Conservation (phyloP, 1,284 basidiomycete genomes). For the Cryptococcus sp. region DNA sequence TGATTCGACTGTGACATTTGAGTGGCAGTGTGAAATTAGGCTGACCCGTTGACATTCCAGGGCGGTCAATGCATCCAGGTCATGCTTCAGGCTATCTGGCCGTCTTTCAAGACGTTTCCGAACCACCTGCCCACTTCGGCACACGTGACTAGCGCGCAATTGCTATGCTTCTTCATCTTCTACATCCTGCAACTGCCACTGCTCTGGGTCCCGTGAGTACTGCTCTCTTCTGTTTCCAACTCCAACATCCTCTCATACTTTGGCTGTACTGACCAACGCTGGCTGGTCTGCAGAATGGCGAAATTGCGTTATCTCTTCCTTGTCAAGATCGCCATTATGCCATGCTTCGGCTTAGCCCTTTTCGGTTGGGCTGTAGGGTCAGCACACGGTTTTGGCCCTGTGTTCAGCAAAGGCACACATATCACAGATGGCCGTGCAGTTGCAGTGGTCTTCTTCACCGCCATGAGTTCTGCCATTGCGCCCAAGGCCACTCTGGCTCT, state of each 20-base stretch:
- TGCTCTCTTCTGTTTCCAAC: not conserved
- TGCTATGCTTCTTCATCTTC: slow-evolving; percentile 13
- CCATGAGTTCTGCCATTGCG: slow-evolving; percentile 17
- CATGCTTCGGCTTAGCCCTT: slow-evolving; percentile 16
- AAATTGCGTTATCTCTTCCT: slow-evolving; percentile 16
- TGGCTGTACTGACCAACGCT: not conserved
- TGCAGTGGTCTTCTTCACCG: slow-evolving; percentile 18
- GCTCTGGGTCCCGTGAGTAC: slow-evolving; percentile 12
- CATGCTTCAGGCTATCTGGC: slow-evolving; percentile 27
- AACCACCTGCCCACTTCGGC: slow-evolving; percentile 26
- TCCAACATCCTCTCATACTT: no score
- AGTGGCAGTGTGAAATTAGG: no score
- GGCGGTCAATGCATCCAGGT: slow-evolving; percentile 24
- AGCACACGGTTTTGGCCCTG: slow-evolving; percentile 19
- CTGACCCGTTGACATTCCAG: no score
- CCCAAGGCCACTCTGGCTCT: slow-evolving; percentile 17
- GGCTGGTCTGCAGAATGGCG: slow-evolving; percentile 4
- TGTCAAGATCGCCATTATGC: slow-evolving; percentile 16
- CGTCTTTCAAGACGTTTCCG: slow-evolving; percentile 23
- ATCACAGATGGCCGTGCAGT: slow-evolving; percentile 11
- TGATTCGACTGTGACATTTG: not conserved
- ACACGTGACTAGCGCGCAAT: slow-evolving; percentile 10
- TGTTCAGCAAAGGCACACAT: slow-evolving; percentile 11
- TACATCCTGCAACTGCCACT: slow-evolving; percentile 14
- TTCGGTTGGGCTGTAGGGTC: slow-evolving; percentile 20